Evolutionary conservation across 106 monocot species (phyloP), one percentile per base, ranked within the genome.

Genomic region (Dioscorea dumetorum): DNA sequence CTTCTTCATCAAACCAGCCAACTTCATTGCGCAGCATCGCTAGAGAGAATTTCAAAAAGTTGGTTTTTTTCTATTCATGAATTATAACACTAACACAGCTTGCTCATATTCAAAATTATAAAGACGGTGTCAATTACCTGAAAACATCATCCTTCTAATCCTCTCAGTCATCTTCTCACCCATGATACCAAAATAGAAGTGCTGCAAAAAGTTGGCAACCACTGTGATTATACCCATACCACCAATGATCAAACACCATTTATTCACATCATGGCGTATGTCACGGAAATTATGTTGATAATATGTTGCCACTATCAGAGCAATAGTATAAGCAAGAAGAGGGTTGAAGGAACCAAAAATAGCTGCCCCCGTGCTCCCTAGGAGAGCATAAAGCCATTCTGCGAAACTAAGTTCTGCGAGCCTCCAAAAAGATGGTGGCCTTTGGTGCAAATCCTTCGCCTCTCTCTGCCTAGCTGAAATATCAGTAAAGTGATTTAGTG

Each of bases 131-230:
- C 18, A 76, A 54, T 73, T 77, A 99, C 99, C 99, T 79, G 93
- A 99, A 66, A 99, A 99, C 99, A 99, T 99, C 99, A 99, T 99
- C 60, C 99, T 85, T 71, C 99, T 78, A 51, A 99, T 77, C 63
- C 99, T 80, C 57, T 99, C 99, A 0, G 99, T 99, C 99, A 99
- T 99, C 63, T 99, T 99, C 70, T 99, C 99, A n/a, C 99, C 99
- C 99, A 99, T 99, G 70, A 99, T 99, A 68, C 99, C 99, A 83
- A 99, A 99, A 83, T 99, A 99, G 76, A 99, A 99, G 70, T 99
- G 99, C 72, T 99, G 99, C 81, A 99, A 81, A 75, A 93, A 93
- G 72, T 99, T 99, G 33, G 93, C 99, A 69, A 99, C 53, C 51
- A 99, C 93, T 54, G 99, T 99, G 48, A 99, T 83, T 32, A 93